phyloP scores from a whole-genome alignment of 1,139 yeast species.

The Sugiyamaella paludigena region DNA sequence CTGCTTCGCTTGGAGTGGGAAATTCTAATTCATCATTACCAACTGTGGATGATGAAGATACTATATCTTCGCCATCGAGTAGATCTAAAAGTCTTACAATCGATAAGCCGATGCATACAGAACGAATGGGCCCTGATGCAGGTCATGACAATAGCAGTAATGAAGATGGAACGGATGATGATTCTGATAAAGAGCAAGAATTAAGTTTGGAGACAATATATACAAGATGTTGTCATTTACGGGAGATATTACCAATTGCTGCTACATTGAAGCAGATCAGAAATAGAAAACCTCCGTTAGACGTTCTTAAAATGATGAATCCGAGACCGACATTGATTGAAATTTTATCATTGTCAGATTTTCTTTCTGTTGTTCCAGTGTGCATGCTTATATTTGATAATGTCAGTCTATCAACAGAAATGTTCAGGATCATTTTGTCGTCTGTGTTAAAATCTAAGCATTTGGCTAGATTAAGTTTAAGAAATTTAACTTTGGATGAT shows the following conservation, averaged over 20 bases:
- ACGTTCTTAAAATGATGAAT: conserved; percentile 73
- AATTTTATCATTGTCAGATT: conserved; percentile 82
- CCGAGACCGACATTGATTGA: conserved; percentile 92
- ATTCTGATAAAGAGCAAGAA: conserved; percentile 23
- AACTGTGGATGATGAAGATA: conserved; percentile 30
- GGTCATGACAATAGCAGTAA: conserved; percentile 17
- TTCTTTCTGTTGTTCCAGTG: conserved; percentile 79
- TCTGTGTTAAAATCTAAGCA: conserved; percentile 57
- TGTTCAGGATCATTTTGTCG: conserved; percentile 67
- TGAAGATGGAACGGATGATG: conserved; percentile 19
- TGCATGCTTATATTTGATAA: conserved; percentile 78
- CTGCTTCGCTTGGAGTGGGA: neutral
- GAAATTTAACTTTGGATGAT: conserved; percentile 73
- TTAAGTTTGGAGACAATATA: conserved; percentile 45
- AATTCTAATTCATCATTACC: conserved; percentile 11
- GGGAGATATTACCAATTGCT: conserved; percentile 91
- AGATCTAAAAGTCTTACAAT: conserved; percentile 16
- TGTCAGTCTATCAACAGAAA: conserved; percentile 73
- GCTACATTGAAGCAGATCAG: conserved; percentile 84
- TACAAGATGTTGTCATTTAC: conserved; percentile 86
- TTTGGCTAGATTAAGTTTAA: conserved; percentile 68
- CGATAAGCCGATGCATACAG: conserved; percentile 30
- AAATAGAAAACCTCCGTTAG: conserved; percentile 70
- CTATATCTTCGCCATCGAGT: neutral
- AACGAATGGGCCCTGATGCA: conserved; percentile 23